phyloP scores from a whole-genome alignment of 495 filamentous ascomycete genomes.

The Annulohypoxylon maeteangense region DNA sequence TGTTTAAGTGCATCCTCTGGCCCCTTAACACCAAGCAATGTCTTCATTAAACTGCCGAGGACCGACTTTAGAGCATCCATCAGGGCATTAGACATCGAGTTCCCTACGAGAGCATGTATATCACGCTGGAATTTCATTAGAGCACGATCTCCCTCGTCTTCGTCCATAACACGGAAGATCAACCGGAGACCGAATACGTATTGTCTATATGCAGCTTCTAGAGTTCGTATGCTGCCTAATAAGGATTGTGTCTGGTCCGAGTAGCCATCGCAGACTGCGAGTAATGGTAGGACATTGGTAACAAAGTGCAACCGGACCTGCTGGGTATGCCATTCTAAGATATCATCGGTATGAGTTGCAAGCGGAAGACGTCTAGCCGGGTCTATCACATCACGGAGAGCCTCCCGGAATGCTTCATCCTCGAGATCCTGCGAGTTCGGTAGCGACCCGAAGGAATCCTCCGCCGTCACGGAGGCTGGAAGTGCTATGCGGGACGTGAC shows the following conservation, averaged over 20 bases:
- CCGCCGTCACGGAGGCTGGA: constrained; percentile 58
- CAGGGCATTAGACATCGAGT: constrained; percentile 68
- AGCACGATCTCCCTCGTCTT: constrained; percentile 48
- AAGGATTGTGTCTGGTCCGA: constrained; percentile 54
- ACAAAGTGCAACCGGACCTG: constrained; percentile 64
- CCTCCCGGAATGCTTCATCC: constrained; percentile 54
- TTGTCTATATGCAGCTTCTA: constrained; percentile 61
- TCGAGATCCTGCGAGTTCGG: constrained; percentile 55
- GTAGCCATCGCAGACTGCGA: constrained; percentile 53
- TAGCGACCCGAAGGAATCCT: constrained; percentile 55
- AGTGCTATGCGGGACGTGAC: constrained; percentile 72
- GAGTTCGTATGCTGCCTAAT: constrained; percentile 58
- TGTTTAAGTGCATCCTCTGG: constrained; percentile 20
- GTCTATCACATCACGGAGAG: constrained; percentile 55
- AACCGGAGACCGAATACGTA: constrained; percentile 61
- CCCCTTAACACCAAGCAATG: constrained; percentile 66
- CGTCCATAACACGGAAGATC: constrained; percentile 53
- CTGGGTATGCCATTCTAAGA: constrained; percentile 63
- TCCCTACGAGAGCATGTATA: constrained; percentile 73
- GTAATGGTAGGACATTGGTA: constrained; percentile 60
- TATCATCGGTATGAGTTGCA: constrained; percentile 59
- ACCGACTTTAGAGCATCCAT: constrained; percentile 63
- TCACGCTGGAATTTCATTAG: constrained; percentile 65
- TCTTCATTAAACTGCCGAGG: constrained; percentile 61
- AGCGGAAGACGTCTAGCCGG: constrained; percentile 52